phyloP scores from a whole-genome alignment of 805 yeast genomes.

The Ogataea populi-albae region DNA sequence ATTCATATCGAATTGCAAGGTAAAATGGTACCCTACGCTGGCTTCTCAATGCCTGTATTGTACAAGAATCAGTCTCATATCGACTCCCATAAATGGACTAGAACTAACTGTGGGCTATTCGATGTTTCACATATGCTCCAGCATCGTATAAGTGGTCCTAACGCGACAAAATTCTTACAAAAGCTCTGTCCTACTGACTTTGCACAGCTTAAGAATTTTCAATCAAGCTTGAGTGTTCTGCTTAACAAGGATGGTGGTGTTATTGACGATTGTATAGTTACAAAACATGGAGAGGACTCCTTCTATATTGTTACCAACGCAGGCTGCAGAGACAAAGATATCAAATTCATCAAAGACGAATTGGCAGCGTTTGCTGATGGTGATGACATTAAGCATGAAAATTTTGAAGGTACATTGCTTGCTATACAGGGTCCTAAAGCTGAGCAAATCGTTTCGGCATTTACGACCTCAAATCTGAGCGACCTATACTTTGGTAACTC shows the following conservation, averaged over 20 bases:
- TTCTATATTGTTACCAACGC: slow-evolving; percentile 95
- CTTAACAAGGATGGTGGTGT: slow-evolving; percentile 75
- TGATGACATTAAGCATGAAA: slow-evolving; percentile 32
- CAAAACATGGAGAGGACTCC: slow-evolving; percentile 69
- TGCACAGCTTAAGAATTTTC: slow-evolving; percentile 48
- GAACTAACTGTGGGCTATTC: slow-evolving; percentile 82
- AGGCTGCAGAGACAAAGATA: slow-evolving; percentile 84
- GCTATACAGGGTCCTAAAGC: slow-evolving; percentile 95
- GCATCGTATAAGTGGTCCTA: slow-evolving; percentile 71
- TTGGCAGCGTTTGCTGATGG: slow-evolving; percentile 34
- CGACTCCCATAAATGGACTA: slow-evolving; percentile 93
- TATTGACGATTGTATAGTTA: slow-evolving; percentile 88
- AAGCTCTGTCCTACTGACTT: slow-evolving; percentile 88
- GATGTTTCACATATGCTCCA: slow-evolving; percentile 98
- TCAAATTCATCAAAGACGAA: slow-evolving; percentile 57
- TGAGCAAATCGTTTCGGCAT: slow-evolving; percentile 58
- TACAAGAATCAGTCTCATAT: slow-evolving; percentile 84
- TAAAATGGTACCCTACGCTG: slow-evolving; percentile 94
- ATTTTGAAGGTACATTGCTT: slow-evolving; percentile 69
- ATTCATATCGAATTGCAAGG: slow-evolving; percentile 78
- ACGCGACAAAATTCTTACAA: slow-evolving; percentile 66
- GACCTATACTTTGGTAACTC: slow-evolving; percentile 74
- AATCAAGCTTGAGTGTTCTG: slow-evolving; percentile 74
- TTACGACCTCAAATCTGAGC: slow-evolving; percentile 56
- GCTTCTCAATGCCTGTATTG: slow-evolving; percentile 92